Base-by-base conservation (phyloP, 768 basidiomycete genomes). In the Pulveroboletus sp. region DNA sequence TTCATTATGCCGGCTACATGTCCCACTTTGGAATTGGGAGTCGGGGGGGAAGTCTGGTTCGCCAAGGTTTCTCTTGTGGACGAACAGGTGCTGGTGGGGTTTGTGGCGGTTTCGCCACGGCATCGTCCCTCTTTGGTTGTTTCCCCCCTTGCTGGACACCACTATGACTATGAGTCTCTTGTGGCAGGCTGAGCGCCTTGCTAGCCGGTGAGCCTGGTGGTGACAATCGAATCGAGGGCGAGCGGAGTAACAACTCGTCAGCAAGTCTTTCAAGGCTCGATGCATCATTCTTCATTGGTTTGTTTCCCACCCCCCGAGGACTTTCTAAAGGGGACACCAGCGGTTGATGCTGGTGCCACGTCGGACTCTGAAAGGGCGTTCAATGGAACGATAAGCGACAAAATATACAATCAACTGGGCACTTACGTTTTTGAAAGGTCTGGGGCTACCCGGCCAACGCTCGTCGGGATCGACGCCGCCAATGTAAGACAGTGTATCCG, bases 21-120 rank as follows among this genome's bases (percentile, higher is more conserved):
- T 64, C 64, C 65, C 65, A 67, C 49, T 63, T 67, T 20, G 65
- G 65, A 36, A 67, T 65, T 12, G 65, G 67, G 10, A 33, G 56
- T 9, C 67, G 62, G 44, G 64, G 58, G 17, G 65, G 66, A 23
- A 67, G 58, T 36, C 57, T 53, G 12, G 49, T 63, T 21, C 60
- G 56, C 62, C 67, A 66, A 5, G 49, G 43, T 48, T 50, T 48
- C 11, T 53, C 45, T 17, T 56, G 44, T 10, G 1, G 45, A 42
- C 49, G 29, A 7, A 23, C 43, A n/a, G 53, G 49, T 1, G 33
- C 4, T 3, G 24, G 45, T 14, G 41, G 24, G 8, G 43, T 21
- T 32, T 12, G 40, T 4, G 23, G 34, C 12, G 7, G 14, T 40
- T 44, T 37, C 13, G 14, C 21, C 10, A 21, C 13, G 36, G 38